Conservation (phyloP, 192 early-diverging fungal species). For the Coemansia sp. region DNA sequence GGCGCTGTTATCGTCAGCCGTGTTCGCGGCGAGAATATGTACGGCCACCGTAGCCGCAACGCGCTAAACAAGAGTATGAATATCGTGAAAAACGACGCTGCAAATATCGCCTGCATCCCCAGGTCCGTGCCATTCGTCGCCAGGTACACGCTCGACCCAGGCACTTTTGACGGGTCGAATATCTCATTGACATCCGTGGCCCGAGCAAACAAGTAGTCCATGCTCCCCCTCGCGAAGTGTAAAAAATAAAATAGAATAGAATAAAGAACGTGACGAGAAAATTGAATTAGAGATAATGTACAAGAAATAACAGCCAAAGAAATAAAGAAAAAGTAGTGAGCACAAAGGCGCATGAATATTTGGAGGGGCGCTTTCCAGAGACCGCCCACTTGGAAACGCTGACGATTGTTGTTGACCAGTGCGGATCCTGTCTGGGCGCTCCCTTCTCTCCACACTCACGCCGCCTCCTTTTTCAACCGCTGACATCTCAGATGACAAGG, state of each 20-base stretch:
- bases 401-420: no score
- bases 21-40: conserved; percentile 49
- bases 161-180: conserved; percentile 47
- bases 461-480: no score
- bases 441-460: no score
- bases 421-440: no score
- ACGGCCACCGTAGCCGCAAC: conserved; percentile 43
- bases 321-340: neutral
- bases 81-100: conserved; percentile 33
- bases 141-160: conserved; percentile 44
- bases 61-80: conserved; percentile 37
- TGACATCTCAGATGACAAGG: no score
- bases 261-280: neutral
- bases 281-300: neutral
- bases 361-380: no score
- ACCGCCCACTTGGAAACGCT: no score
- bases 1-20: conserved; percentile 48
- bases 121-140: conserved; percentile 49
- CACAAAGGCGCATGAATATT: neutral
- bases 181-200: conserved; percentile 34
- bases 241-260: neutral
- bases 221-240: no score
- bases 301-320: neutral
- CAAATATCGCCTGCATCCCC: conserved; percentile 49
- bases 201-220: neutral